Evolutionary conservation across 805 yeast genomes (phyloP).

Genomic region (Cyberlindnera nakhonratchasimensis): DNA sequence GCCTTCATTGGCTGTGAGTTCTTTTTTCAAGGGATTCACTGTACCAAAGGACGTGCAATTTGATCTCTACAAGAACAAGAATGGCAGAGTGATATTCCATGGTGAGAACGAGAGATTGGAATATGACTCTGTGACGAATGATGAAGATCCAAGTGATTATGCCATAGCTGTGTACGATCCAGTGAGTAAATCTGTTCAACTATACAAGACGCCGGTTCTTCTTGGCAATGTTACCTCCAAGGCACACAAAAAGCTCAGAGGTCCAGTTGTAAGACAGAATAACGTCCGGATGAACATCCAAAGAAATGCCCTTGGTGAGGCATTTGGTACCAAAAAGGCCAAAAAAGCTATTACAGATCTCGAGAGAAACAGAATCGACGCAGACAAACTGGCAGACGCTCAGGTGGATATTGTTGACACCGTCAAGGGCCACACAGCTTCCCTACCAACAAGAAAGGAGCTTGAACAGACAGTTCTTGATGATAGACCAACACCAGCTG

Average conservation of each 20-base stretch:
- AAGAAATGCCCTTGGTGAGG: slow-evolving; percentile 87
- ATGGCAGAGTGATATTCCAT: slow-evolving; percentile 51
- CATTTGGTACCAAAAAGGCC: slow-evolving; percentile 96
- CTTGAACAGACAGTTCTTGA: slow-evolving; percentile 53
- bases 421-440: slow-evolving; percentile 64
- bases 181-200: slow-evolving; percentile 54
- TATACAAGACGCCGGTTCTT: slow-evolving; percentile 63
- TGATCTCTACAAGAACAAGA: slow-evolving; percentile 48
- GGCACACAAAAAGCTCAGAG: slow-evolving; percentile 50
- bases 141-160: slow-evolving; percentile 43
- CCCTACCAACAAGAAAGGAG: slow-evolving; percentile 68
- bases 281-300: slow-evolving; percentile 50
- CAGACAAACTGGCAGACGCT: slow-evolving; percentile 69
- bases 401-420: slow-evolving; percentile 81
- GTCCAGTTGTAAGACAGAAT: slow-evolving; percentile 62
- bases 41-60: slow-evolving; percentile 58
- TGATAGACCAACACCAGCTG: slow-evolving; percentile 82
- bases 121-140: slow-evolving; percentile 56
- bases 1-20: slow-evolving; percentile 54
- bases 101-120: slow-evolving; percentile 75
- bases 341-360: slow-evolving; percentile 81
- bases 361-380: slow-evolving; percentile 82
- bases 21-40: slow-evolving; percentile 76
- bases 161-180: slow-evolving; percentile 79
- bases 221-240: slow-evolving; percentile 61